Conservation (phyloP, 2,329 filamentous ascomycete genomes). For the Dactylellina leptospora region DNA sequence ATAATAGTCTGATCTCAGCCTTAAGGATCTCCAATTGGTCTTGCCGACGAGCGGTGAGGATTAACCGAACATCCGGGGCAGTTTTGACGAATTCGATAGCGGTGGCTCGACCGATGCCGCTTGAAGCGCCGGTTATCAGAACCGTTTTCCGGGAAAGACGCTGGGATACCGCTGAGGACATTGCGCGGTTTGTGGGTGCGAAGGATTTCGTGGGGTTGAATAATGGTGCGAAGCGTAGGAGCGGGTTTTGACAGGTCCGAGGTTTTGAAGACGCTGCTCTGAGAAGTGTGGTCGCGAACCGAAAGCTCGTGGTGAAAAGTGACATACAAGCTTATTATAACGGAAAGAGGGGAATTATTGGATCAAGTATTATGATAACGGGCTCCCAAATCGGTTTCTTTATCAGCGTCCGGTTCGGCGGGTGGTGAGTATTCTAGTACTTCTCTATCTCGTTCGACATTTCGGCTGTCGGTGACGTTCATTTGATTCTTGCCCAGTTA, state of each 20-base stretch:
- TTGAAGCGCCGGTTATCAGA: conserved; percentile 88
- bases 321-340: conserved; percentile 37
- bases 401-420: conserved; percentile 34
- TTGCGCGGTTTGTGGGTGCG: conserved; percentile 13
- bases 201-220: neutral
- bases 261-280: conserved; percentile 1
- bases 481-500: neutral
- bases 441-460: conserved; percentile 20
- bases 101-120: conserved; percentile 83
- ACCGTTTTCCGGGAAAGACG: conserved; percentile 94
- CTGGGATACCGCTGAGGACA: conserved; percentile 72
- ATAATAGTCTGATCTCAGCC: conserved; percentile 76
- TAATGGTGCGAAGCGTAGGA: neutral
- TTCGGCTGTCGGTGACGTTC: conserved; percentile 35
- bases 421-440: neutral
- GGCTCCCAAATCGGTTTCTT: conserved; percentile 6
- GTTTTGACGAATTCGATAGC: conserved; percentile 95
- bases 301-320: conserved; percentile 29
- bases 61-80: conserved; percentile 79
- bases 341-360: neutral
- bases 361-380: neutral
- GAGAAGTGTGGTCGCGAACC: conserved; percentile 33
- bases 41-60: conserved; percentile 86
- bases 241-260: neutral
- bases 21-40: conserved; percentile 81